Conservation (phyloP, 345 rosid species). For the Lepidium africanum region DNA sequence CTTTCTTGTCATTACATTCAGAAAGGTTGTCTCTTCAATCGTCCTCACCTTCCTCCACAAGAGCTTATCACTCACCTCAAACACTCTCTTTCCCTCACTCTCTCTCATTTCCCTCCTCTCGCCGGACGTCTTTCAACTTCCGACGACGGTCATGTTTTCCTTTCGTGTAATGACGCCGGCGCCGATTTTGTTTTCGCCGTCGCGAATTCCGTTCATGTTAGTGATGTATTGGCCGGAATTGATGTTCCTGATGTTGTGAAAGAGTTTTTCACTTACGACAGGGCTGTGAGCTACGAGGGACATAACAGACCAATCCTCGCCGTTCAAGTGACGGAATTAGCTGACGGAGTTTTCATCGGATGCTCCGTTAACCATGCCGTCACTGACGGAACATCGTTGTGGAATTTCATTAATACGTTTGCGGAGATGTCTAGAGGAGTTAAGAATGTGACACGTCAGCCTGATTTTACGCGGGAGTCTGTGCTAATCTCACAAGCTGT, state of each 20-base stretch:
- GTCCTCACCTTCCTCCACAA: conserved; percentile 30
- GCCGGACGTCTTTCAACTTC: conserved; percentile 74
- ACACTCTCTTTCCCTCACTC: conserved; percentile 42
- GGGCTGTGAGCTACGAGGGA: conserved; percentile 68
- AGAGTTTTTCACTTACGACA: conserved; percentile 54
- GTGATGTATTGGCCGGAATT: conserved; percentile 40
- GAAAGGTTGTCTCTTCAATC: conserved; percentile 68
- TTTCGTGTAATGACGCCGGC: conserved; percentile 71
- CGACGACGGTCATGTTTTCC: conserved; percentile 39
- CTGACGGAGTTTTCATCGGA: conserved; percentile 72
- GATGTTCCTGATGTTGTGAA: conserved; percentile 54
- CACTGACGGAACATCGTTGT: conserved; percentile 78
- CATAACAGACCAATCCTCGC: conserved; percentile 65
- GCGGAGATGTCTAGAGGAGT: conserved; percentile 60
- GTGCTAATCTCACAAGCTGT: conserved; percentile 59
- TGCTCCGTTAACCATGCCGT: conserved; percentile 78
- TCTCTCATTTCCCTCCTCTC: conserved; percentile 77
- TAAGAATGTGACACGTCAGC: conserved; percentile 32
- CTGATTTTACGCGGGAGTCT: conserved; percentile 62
- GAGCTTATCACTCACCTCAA: conserved; percentile 37
- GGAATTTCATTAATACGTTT: conserved; percentile 89
- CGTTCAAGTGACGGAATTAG: conserved; percentile 76
- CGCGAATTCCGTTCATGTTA: conserved; percentile 28
- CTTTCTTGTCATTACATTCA: conserved; percentile 93
- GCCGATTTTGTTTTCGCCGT: conserved; percentile 53